These are phyloP conservation scores for Cladophialophora psammophila DNA, from an alignment of 2,329 filamentous ascomycete genomes.

Conservation along the genomic window DNA sequence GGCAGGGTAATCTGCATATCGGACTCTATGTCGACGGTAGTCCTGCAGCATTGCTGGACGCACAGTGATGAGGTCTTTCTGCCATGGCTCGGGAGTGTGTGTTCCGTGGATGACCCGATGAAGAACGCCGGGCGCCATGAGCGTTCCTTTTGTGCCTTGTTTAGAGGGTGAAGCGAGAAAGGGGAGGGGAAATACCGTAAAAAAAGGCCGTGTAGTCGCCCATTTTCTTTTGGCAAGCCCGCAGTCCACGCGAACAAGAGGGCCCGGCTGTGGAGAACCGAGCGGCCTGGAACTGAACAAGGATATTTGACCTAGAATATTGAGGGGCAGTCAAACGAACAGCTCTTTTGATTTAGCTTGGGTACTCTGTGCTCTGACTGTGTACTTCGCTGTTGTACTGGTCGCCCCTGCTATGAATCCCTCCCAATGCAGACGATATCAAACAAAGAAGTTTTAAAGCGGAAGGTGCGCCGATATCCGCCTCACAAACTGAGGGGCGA, in stretches of 20 bases:
- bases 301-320: background rate
- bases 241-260: background rate
- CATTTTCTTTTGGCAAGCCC: slow-evolving; percentile 46
- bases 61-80: slow-evolving; percentile 66
- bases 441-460: background rate
- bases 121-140: slow-evolving; percentile 88
- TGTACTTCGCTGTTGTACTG: background rate
- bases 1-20: slow-evolving; percentile 78
- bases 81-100: slow-evolving; percentile 58
- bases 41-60: slow-evolving; percentile 77
- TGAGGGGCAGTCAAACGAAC: background rate
- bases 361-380: too few relatives aligned
- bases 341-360: background rate
- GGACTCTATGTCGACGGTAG: slow-evolving; percentile 75
- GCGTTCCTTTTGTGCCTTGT: slow-evolving; percentile 53
- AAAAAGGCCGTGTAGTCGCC: slow-evolving; percentile 66
- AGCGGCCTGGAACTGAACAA: background rate
- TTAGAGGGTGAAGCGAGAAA: slow-evolving; percentile 12
- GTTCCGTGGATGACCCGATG: slow-evolving; percentile 80
- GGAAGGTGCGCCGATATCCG: slow-evolving; percentile 23
- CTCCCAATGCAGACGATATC: background rate
- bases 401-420: background rate
- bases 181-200: slow-evolving; percentile 58
- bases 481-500: too few relatives aligned
- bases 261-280: background rate